These are phyloP conservation scores for Aotearoamyces nothofagi DNA, from an alignment of 2,329 filamentous ascomycete species.

Conservation along the genomic window DNA sequence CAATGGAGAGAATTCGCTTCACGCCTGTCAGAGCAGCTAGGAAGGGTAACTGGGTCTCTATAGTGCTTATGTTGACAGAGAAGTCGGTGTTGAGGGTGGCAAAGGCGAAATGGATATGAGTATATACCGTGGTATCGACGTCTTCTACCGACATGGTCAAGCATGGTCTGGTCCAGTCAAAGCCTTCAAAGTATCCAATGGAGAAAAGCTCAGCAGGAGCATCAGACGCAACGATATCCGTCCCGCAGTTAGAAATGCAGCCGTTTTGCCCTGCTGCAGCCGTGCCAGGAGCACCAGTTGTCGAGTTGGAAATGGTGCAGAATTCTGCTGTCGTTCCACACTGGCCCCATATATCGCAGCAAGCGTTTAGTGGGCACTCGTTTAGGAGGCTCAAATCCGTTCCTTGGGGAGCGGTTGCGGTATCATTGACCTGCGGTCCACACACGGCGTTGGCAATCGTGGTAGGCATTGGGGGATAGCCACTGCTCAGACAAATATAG, in stretches of 20 bases:
- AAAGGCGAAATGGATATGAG: conserved; percentile 22
- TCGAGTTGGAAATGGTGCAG: too few species aligned
- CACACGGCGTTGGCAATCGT: too few species aligned
- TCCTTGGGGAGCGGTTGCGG: too few species aligned
- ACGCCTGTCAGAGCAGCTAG: conserved; percentile 18
- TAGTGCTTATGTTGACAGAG: conserved; percentile 13
- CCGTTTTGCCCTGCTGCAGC: conserved; percentile 20
- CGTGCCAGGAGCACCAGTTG: too few species aligned
- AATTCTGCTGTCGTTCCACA: too few species aligned
- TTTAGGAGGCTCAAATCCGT: too few species aligned
- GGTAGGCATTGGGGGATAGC: conserved; percentile 25
- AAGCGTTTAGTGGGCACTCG: too few species aligned
- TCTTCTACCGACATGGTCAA: conserved; percentile 12
- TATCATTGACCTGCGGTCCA: too few species aligned
- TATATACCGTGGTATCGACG: conserved; percentile 12
- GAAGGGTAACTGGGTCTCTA: conserved; percentile 17
- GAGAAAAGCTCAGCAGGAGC: too few species aligned
- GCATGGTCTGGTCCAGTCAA: conserved; percentile 16
- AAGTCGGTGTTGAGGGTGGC: conserved; percentile 19
- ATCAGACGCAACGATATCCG: conserved; percentile 17
- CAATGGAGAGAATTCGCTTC: conserved; percentile 27
- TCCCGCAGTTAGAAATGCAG: conserved; percentile 27
- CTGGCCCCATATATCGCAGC: too few species aligned
- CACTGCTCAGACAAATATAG: conserved; percentile 25
- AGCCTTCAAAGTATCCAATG: conserved; percentile 22